phyloP scores from a whole-genome alignment of 495 filamentous ascomycete species.

The Penicillium egyptiacum region DNA sequence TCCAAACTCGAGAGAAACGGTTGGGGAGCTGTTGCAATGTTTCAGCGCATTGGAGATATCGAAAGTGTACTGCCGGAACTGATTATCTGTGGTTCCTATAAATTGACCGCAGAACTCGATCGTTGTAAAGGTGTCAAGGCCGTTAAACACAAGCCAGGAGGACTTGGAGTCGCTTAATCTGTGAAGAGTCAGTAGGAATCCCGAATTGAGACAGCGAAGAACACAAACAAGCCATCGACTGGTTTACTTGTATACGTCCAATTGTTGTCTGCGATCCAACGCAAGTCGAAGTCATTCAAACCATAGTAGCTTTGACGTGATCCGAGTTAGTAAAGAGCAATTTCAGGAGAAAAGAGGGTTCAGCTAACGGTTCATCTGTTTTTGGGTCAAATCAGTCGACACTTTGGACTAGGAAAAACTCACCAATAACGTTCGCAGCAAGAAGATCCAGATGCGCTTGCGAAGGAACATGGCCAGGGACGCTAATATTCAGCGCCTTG shows the following conservation, averaged over 20 bases:
- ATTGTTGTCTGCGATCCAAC: constrained; percentile 59
- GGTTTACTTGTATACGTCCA: constrained; percentile 64
- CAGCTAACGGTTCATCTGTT: constrained; percentile 47
- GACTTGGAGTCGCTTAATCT: constrained; percentile 29
- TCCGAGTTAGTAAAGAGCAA: constrained; percentile 8
- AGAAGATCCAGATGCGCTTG: constrained; percentile 63
- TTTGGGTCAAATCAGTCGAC: constrained; percentile 6
- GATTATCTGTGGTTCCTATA: constrained; percentile 67
- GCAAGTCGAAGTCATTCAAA: constrained; percentile 61
- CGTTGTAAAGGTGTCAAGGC: constrained; percentile 65
- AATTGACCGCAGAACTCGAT: constrained; percentile 59
- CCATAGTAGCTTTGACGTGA: constrained; percentile 43
- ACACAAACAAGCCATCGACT: constrained; percentile 48
- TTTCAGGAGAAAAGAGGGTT: constrained; percentile 19
- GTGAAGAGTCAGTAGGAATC: constrained; percentile 11
- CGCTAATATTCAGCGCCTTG: constrained; percentile 50
- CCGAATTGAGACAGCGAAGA: background rate
- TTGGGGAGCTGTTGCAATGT: constrained; percentile 43
- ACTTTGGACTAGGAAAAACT: constrained; percentile 10
- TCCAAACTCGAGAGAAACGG: constrained; percentile 55
- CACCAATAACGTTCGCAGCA: constrained; percentile 50
- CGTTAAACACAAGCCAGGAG: constrained; percentile 62
- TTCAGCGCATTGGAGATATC: constrained; percentile 55
- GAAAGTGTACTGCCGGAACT: constrained; percentile 72
- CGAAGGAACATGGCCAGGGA: constrained; percentile 61